Evolutionary conservation across 2,329 filamentous ascomycete genomes (phyloP).

Genomic region (Paecilomyces fulvus): DNA sequence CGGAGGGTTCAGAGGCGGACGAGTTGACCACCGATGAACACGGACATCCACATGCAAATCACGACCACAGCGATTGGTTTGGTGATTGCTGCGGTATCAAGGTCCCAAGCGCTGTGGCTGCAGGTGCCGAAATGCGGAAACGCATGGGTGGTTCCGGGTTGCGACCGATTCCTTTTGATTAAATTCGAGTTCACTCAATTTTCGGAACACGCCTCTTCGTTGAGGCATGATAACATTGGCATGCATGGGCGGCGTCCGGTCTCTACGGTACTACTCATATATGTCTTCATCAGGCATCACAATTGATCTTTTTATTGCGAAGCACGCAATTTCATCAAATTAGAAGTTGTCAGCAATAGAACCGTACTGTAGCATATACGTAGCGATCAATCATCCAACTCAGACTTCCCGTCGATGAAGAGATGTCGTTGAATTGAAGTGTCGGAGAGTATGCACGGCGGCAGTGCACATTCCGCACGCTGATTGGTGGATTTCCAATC

Average conservation of each 20-base stretch:
- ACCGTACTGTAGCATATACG: neutral
- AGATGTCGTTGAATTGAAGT: no score
- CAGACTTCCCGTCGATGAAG: no score
- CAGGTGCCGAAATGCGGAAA: conserved; percentile 82
- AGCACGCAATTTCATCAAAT: neutral
- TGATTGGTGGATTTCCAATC: neutral
- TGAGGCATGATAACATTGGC: neutral
- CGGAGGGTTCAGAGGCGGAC: conserved; percentile 41
- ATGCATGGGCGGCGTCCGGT: neutral
- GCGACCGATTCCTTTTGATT: conserved; percentile 41
- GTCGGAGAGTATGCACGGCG: neutral
- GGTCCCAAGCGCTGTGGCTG: conserved; percentile 87
- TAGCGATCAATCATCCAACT: neutral
- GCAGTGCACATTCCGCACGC: neutral
- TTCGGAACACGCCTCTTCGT: neutral
- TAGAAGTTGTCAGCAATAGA: neutral
- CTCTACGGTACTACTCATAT: neutral
- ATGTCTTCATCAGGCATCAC: neutral
- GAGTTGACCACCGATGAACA: conserved; percentile 59
- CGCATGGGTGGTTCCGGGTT: conserved; percentile 59
- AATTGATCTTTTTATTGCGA: neutral
- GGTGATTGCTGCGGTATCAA: conserved; percentile 98
- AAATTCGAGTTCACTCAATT: conserved; percentile 1
- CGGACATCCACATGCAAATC: conserved; percentile 53
- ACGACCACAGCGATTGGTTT: conserved; percentile 55